These are phyloP conservation scores for Asterionellopsis glacialis DNA, from an alignment of 108 stramenopile genomes.

Conservation along the genomic window DNA sequence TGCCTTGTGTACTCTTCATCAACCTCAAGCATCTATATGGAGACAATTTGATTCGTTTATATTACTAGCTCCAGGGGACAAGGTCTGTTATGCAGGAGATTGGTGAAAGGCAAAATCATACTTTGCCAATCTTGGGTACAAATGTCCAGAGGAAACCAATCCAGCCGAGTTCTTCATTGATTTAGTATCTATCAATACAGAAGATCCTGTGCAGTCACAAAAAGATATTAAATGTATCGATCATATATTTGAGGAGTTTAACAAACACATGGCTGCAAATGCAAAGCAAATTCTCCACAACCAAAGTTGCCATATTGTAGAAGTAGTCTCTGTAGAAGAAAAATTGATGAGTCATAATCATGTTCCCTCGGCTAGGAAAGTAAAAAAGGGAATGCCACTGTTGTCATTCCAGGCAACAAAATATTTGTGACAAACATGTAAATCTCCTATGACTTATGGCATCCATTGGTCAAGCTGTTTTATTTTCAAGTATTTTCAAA, in stretches of 20 bases:
- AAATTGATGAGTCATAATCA: background rate
- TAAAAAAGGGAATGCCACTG: background rate
- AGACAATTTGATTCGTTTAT: conserved; percentile 53
- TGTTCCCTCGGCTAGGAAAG: no score
- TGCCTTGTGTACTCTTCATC: conserved; percentile 64
- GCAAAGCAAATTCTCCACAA: background rate
- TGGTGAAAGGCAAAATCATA: conserved; percentile 43
- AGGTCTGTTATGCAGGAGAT: conserved; percentile 61
- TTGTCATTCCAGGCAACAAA: conserved; percentile 56
- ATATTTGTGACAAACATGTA: conserved; percentile 49
- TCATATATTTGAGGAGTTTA: conserved; percentile 26
- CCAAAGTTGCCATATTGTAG: background rate
- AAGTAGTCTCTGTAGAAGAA: conserved; percentile 10
- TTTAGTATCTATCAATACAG: conserved; percentile 69
- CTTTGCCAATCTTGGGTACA: conserved; percentile 57
- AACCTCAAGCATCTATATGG: conserved; percentile 73
- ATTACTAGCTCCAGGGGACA: conserved; percentile 67
- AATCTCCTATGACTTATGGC: conserved; percentile 51
- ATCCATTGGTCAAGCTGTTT: conserved; percentile 45
- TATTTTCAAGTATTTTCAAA: conserved; percentile 65
- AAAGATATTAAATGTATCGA: conserved; percentile 54
- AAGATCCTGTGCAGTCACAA: conserved; percentile 40
- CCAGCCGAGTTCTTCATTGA: conserved; percentile 86
- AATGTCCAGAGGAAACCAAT: conserved; percentile 66
- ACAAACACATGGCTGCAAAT: background rate